Evolutionary conservation across 2,329 filamentous ascomycete genomes (phyloP).

Genomic region (Cytospora piceicola): DNA sequence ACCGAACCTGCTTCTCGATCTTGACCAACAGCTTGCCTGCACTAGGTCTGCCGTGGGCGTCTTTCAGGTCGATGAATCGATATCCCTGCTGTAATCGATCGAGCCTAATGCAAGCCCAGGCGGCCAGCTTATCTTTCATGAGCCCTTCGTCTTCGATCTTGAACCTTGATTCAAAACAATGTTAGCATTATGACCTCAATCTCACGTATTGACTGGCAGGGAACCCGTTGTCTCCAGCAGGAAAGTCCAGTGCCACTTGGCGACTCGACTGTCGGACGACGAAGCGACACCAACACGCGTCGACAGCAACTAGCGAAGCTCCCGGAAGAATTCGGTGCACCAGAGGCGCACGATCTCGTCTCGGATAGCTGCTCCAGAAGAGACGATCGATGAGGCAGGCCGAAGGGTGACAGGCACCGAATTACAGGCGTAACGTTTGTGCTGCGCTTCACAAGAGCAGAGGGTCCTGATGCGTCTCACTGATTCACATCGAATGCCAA

Average conservation of each 20-base stretch:
- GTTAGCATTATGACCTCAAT: slow-evolving; percentile 15
- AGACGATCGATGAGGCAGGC: slow-evolving; percentile 25
- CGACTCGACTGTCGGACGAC: slow-evolving; percentile 32
- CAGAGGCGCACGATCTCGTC: slow-evolving; percentile 19
- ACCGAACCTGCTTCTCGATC: slow-evolving; percentile 52
- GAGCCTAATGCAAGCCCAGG: slow-evolving; percentile 64
- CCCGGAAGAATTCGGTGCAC: neutral
- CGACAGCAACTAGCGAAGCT: neutral
- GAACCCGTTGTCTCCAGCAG: neutral
- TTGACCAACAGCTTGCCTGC: slow-evolving; percentile 56
- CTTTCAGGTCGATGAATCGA: slow-evolving; percentile 56
- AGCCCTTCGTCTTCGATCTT: slow-evolving; percentile 56
- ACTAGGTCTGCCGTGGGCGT: slow-evolving; percentile 49
- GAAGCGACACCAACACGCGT: slow-evolving; percentile 21
- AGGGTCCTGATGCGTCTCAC: slow-evolving; percentile 14
- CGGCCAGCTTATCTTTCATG: slow-evolving; percentile 46
- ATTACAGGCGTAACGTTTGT: slow-evolving; percentile 22
- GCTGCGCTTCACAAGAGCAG: slow-evolving; percentile 10
- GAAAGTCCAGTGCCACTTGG: slow-evolving; percentile 24
- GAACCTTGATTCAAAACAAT: slow-evolving; percentile 45
- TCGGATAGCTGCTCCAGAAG: slow-evolving; percentile 12
- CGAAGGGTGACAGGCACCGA: slow-evolving; percentile 19
- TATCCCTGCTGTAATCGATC: slow-evolving; percentile 61
- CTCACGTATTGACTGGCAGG: neutral
- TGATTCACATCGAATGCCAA: slow-evolving; percentile 11